A percentile compares a stretch with the other conserved stretches of the same genome.
These are phyloP conservation scores for Xylariaceae sp. DNA, from an alignment of 2,329 filamentous ascomycete species.

Conservation along the genomic window DNA sequence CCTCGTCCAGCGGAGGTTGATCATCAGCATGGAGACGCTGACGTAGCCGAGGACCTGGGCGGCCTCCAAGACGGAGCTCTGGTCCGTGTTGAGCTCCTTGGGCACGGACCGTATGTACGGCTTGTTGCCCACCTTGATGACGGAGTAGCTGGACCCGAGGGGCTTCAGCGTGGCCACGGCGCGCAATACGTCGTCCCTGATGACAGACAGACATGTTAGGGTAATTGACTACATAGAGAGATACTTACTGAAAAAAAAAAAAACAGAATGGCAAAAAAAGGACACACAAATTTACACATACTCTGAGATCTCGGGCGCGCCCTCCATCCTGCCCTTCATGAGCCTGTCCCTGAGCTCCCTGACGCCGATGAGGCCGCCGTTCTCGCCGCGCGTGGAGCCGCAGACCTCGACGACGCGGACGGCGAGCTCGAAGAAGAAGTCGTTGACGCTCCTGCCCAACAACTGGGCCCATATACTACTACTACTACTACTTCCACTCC, in stretches of 20 bases:
- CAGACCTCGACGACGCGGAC: slow-evolving; percentile 95
- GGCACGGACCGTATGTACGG: slow-evolving; percentile 89
- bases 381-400: slow-evolving; percentile 76
- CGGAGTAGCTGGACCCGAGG: slow-evolving; percentile 79
- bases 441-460: slow-evolving; percentile 84
- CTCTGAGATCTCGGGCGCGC: slow-evolving; percentile 75
- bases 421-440: slow-evolving; percentile 97
- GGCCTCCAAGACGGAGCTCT: slow-evolving; percentile 85
- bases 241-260: not conserved
- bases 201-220: not conserved
- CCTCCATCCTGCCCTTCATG: slow-evolving; percentile 65
- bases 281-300: slow-evolving; percentile 38
- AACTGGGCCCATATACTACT: slow-evolving; percentile 89
- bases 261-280: not conserved
- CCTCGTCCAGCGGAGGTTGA: slow-evolving; percentile 80
- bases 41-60: slow-evolving; percentile 87
- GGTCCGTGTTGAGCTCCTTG: slow-evolving; percentile 91
- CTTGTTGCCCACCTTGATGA: slow-evolving; percentile 76
- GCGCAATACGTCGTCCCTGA: slow-evolving; percentile 78
- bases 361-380: slow-evolving; percentile 85
- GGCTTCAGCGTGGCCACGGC: slow-evolving; percentile 84
- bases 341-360: slow-evolving; percentile 74
- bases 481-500: slow-evolving; percentile 41
- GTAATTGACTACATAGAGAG: too few relatives aligned
- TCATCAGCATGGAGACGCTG: slow-evolving; percentile 79